Evolutionary conservation across 2,329 filamentous ascomycete genomes (phyloP).

Genomic region (Colletotrichum sp.): DNA sequence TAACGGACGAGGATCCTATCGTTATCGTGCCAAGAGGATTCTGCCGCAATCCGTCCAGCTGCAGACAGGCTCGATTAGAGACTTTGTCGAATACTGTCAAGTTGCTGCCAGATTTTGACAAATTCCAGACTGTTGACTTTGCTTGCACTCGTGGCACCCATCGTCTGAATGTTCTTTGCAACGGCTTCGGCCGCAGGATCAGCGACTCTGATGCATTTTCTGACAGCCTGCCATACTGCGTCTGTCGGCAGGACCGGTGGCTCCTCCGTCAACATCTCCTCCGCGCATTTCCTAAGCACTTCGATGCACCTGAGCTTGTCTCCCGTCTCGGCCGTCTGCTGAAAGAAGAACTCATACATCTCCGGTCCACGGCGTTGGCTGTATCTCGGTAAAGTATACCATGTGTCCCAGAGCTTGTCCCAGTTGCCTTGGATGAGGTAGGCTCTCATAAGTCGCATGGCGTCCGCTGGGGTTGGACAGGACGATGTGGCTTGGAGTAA

Average conservation of each 20-base stretch:
- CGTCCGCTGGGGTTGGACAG: conserved; percentile 40
- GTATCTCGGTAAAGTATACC: conserved; percentile 59
- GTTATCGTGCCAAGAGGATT: background rate
- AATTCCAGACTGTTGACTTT: conserved; percentile 31
- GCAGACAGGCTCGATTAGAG: background rate
- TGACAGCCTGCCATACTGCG: conserved; percentile 51
- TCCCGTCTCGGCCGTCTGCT: conserved; percentile 47
- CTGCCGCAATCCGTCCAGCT: background rate
- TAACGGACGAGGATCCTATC: background rate
- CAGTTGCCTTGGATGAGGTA: conserved; percentile 56
- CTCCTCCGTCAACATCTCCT: conserved; percentile 63
- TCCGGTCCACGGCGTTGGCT: conserved; percentile 49
- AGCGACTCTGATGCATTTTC: conserved; percentile 58
- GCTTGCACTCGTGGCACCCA: background rate
- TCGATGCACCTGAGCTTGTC: conserved; percentile 49
- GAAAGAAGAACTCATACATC: conserved; percentile 62
- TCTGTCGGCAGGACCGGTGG: conserved; percentile 51
- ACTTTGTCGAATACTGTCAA: conserved; percentile 18
- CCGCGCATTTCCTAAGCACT: conserved; percentile 57
- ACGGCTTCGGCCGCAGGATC: conserved; percentile 53
- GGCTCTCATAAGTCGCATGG: conserved; percentile 47
- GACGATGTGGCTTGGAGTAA: conserved; percentile 40
- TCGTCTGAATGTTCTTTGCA: conserved; percentile 19
- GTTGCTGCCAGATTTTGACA: conserved; percentile 24
- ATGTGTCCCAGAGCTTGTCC: conserved; percentile 64